Base-by-base conservation (phyloP, 2,329 filamentous ascomycete genomes). In the Gremmenia infestans region DNA sequence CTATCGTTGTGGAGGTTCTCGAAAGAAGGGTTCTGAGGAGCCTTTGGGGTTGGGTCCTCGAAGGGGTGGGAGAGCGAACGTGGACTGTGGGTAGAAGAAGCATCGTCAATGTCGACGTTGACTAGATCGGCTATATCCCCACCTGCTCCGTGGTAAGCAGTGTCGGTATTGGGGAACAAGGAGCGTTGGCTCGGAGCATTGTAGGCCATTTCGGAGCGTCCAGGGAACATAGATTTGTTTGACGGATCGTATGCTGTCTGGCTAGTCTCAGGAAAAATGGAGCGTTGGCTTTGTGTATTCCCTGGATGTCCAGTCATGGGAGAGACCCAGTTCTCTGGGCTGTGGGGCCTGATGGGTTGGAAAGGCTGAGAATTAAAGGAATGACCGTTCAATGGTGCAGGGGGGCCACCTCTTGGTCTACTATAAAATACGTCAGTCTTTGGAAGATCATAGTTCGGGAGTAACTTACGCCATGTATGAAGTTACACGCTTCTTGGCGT, bases 381-480 rank as follows among this genome's bases (percentile, higher is more conserved):
- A 42, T 17, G 39, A 4, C 15, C 39, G 3, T 42, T n/a, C 6
- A 42, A 36, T 40, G 51, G 50, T 40, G 55, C 52, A 19, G 57
- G 50, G 25, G 53, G 49, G 39, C 40, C 52, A 19, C 48, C 43
- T 32, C 49, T 35, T 17, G 23, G 9, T 6, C 14, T 28, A 15
- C 54, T 58, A 25, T 28, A 17, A 37, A 19, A 53, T 15, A 19
- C 42, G 42, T 58, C 42, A 55, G 39, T 17, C 17, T 37, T 9
- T 4, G 37, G 11, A 35, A 8, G 3, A 42, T 37, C 8, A 17
- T 17, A 6, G 9, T 35, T 43, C 22, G 32, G 19, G n/a, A 22
- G 40, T 42, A 28, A 52, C 52, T 43, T 57, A 61, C 59, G 52
- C 48, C 22, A 62, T 55, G 49, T 61, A 62, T 25, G 57, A 55